Conservation (phyloP, 352 stramenopile genomes). For the Peronospora farinosa region DNA sequence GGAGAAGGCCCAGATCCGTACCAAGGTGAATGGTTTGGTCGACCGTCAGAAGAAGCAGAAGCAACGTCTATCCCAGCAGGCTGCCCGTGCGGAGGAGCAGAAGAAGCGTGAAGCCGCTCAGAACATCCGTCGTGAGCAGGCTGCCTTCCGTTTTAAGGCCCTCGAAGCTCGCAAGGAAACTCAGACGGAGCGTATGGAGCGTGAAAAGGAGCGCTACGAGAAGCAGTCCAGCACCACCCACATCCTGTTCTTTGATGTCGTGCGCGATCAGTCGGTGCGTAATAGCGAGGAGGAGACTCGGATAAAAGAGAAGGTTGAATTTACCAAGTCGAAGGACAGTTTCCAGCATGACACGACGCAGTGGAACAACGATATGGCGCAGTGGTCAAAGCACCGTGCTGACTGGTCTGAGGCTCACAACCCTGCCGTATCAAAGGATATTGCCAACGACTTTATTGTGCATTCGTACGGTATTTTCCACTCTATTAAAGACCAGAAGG, state of each 20-base stretch:
- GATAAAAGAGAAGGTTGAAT: constrained; percentile 84
- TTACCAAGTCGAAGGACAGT: constrained; percentile 83
- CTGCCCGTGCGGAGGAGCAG: constrained; percentile 51
- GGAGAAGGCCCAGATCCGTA: constrained; percentile 79
- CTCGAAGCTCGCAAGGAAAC: constrained; percentile 73
- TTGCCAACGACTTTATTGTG: constrained; percentile 84
- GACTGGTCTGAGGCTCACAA: constrained; percentile 86
- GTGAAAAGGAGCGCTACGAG: constrained; percentile 77
- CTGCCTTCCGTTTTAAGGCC: constrained; percentile 65
- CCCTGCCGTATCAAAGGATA: constrained; percentile 81
- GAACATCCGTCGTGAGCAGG: constrained; percentile 71
- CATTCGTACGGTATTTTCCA: constrained; percentile 83
- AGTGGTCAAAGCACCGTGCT: constrained; percentile 82
- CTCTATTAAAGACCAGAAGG: constrained; percentile 38
- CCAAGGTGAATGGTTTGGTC: constrained; percentile 64
- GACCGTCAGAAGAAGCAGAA: constrained; percentile 68
- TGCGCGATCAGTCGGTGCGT: constrained; percentile 61
- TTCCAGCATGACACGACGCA: constrained; percentile 85
- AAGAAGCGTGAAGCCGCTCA: constrained; percentile 65
- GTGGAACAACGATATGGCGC: constrained; percentile 86
- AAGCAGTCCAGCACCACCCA: constrained; percentile 69
- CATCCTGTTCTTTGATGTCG: constrained; percentile 83
- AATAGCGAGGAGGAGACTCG: constrained; percentile 76
- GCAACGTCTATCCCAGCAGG: constrained; percentile 55
- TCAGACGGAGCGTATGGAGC: constrained; percentile 70